Evolutionary conservation across 129 eudicot species (phyloP).

Genomic region (Arctium minus): DNA sequence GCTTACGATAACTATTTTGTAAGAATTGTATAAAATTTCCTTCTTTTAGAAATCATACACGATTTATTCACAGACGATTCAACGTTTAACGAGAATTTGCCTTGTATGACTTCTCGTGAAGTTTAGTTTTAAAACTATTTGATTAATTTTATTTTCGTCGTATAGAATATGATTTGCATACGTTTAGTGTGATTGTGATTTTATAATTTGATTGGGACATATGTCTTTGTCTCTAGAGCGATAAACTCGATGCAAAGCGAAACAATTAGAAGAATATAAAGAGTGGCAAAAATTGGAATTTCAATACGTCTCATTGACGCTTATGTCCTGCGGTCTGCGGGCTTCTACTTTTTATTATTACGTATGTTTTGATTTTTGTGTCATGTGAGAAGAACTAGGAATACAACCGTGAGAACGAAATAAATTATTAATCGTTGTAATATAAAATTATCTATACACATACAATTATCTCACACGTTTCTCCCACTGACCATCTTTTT

Average conservation of each 20-base stretch:
- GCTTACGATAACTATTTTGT: too few relatives aligned
- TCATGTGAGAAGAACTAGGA: background rate
- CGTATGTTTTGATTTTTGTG: background rate
- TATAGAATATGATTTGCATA: slow-evolving; percentile 19
- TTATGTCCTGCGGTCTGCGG: background rate
- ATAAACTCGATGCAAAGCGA: slow-evolving; percentile 12
- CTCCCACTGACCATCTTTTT: background rate
- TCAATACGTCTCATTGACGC: background rate
- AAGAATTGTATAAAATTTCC: too few relatives aligned
- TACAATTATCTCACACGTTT: background rate
- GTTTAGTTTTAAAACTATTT: background rate
- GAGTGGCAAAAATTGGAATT: background rate
- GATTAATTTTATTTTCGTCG: background rate
- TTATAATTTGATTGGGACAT: background rate
- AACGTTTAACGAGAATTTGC: background rate
- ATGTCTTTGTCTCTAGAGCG: slow-evolving; percentile 14
- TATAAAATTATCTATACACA: background rate
- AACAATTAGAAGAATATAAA: slow-evolving; percentile 13
- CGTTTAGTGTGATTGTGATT: slow-evolving; percentile 29
- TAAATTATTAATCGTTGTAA: background rate
- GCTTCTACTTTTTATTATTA: background rate
- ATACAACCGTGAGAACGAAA: background rate
- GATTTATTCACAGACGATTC: background rate
- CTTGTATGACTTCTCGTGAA: background rate
- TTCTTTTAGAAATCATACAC: background rate